Percentiles rank a stretch among this genome's conserved stretches.
Evolutionary conservation across 305 asterid genomes (phyloP).

Genomic region (Petunia hybrid): DNA sequence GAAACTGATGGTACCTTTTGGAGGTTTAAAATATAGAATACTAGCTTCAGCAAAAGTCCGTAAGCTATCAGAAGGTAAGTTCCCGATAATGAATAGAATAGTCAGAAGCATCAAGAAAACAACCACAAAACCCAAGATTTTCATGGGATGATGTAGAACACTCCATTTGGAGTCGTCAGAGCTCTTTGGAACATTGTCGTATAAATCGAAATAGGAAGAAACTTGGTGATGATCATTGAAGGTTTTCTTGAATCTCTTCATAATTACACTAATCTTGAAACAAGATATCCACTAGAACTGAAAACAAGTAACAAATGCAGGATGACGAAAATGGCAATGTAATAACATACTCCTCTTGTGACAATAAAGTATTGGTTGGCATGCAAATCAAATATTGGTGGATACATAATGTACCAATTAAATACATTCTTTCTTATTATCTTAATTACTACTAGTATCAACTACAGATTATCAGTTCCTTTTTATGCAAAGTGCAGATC

Average conservation of each 20-base stretch:
- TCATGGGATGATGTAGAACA: constrained; percentile 39
- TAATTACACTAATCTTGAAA: neutral
- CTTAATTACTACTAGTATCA: neutral
- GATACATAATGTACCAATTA: constrained; percentile 24
- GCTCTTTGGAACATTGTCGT: constrained; percentile 33
- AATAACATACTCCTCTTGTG: neutral
- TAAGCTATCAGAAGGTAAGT: constrained; percentile 55
- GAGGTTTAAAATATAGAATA: constrained; percentile 43
- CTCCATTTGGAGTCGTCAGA: constrained; percentile 51
- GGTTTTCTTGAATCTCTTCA: constrained; percentile 54
- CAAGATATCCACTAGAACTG: neutral
- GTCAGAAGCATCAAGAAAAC: constrained; percentile 58
- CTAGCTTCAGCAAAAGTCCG: constrained; percentile 61
- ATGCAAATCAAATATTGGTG: constrained; percentile 28
- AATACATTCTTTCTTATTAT: neutral
- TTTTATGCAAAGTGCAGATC: constrained; percentile 10
- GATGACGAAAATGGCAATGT: neutral
- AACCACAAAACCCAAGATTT: constrained; percentile 50
- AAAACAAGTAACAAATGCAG: neutral
- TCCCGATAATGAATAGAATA: constrained; percentile 53
- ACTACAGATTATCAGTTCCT: constrained; percentile 17
- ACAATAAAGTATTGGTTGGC: neutral
- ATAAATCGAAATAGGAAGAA: constrained; percentile 33
- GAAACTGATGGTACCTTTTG: too few species aligned
- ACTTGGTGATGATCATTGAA: constrained; percentile 32